phyloP scores from a whole-genome alignment of 306 rosid genomes.

The Hippophae gyantsensis region DNA sequence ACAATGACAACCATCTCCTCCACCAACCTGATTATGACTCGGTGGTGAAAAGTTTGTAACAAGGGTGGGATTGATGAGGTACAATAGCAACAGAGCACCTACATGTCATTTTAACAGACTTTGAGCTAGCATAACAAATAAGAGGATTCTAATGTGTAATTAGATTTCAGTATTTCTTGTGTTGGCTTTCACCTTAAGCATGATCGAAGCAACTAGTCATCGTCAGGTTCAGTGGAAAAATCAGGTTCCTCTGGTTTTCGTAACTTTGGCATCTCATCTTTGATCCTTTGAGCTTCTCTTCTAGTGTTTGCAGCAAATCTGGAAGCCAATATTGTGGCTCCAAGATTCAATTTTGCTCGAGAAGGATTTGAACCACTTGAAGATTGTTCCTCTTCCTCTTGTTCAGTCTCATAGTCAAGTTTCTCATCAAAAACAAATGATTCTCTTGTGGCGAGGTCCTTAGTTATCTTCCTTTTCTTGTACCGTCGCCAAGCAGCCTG shows the following conservation, averaged over 20 bases:
- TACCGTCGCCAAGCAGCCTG: slow-evolving; percentile 97
- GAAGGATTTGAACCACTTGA: slow-evolving; percentile 41
- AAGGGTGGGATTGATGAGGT: no score
- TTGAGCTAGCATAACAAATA: no score
- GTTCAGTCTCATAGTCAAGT: slow-evolving; percentile 28
- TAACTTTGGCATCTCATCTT: slow-evolving; percentile 79
- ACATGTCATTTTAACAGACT: no score
- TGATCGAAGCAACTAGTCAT: slow-evolving; percentile 32
- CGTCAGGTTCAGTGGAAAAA: slow-evolving; percentile 61
- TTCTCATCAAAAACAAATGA: slow-evolving; percentile 36
- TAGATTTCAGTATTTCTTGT: no score
- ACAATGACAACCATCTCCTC: no score
- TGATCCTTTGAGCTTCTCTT: slow-evolving; percentile 65
- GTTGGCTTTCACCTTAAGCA: neutral
- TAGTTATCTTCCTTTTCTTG: slow-evolving; percentile 52
- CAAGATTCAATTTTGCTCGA: slow-evolving; percentile 58
- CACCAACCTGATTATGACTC: no score
- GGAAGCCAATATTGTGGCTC: slow-evolving; percentile 71
- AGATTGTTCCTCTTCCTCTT: slow-evolving; percentile 28
- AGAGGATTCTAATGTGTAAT: no score
- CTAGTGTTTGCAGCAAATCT: slow-evolving; percentile 93
- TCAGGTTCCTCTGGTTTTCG: slow-evolving; percentile 90
- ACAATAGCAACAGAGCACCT: no score
- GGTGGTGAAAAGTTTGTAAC: no score
- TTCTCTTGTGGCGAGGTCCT: slow-evolving; percentile 46